Evolutionary conservation across 73 alveolate species (phyloP), one percentile per base, ranked within the genome.

Genomic region (Loxodes magnus): DNA sequence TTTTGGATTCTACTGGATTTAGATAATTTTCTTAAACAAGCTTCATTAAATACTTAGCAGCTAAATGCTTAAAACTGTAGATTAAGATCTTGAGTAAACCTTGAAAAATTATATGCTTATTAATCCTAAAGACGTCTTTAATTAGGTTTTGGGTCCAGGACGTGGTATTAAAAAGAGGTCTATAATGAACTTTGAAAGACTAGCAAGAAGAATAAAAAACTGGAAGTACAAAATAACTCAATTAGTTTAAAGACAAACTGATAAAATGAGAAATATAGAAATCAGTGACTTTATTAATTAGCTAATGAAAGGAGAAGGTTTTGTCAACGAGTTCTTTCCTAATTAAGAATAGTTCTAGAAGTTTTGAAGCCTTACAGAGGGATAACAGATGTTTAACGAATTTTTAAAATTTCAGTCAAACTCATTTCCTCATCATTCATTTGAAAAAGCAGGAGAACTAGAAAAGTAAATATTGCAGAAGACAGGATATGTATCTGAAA

Each of bases 141-240:
- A 46, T 25, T 10, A 24, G 6, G n/a, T n/a, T 7, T 9, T 46
- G 16, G 50, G 27, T 2, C 59, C 59, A 0, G 59, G 59, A 46
- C 7, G 59, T 25, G 59, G 59, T 1, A 1, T 46, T n/a, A 46
- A 46, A 2, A 46, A 46, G 26, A 12, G 59, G 19, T 24, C 59
- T 10, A 2, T 46, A 10, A 46, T 46, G 59, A n/a, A 37, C 9
- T 7, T 46, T 22, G 9, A 12, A 12, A 46, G 26, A 24, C 59
- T 46, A 25, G 26, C n/a, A 2, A 46, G 35, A 1, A 0, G 59
- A 0, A 21, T 46, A 10, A 5, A 5, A 1, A n/a, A 21, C 7
- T 12, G 16, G 59, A 17, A 12, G 7, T 24, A 9, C 10, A 46
- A 41, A 46, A 9, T 46, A 17, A 20, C 27, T 1, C n/a, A n/a